Evolutionary conservation across 2,329 filamentous ascomycete genomes (phyloP), one percentile per base, ranked within the genome.

Genomic region (Aspergillus vadensis): DNA sequence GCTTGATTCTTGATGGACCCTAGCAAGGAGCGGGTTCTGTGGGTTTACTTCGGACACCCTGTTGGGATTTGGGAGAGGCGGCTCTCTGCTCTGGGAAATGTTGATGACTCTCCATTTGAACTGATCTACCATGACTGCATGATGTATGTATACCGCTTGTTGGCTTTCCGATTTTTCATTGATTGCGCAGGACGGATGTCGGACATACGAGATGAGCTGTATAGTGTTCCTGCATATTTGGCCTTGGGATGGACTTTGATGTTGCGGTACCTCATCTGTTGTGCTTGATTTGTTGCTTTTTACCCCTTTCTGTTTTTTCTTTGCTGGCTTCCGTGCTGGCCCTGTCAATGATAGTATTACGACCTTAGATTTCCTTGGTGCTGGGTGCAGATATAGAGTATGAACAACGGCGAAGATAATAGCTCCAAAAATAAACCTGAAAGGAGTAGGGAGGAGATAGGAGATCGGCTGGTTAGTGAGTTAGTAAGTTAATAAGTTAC

Each of bases 141-240:
- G 70, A 74, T 74, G 71, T 75, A 74, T 68, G 72, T 72, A 74
- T 75, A 72, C 63, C 63, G 62, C 66, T 67, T 67, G 61, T 61
- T 65, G 54, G 44, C 58, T 63, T 62, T 61, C 4, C 32, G 30
- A 36, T 15, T 36, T 14, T 36, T 36, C 27, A 30, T 36, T 36
- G 5, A 14, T 36, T 57, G 60, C 59, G 62, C 63, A 60, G 63
- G 55, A 41, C 47, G 52, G 53, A 50, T 57, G 55, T 52, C 50
- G 53, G 55, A 32, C 64, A 48, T 21, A 39, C 30, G 55, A 61
- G 61, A 64, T 52, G 63, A 63, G 65, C 62, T 68, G 66, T 66
- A 68, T 60, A 65, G 65, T 67, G 61, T 60, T 62, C 60, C 64
- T 60, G 59, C 61, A 61, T 66, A 36, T 63, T 55, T 39, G 23